These are phyloP conservation scores for Sphagnum magellanicum DNA, from an alignment of 228 moss, liverwort and hornwort species.

Conservation along the genomic window DNA sequence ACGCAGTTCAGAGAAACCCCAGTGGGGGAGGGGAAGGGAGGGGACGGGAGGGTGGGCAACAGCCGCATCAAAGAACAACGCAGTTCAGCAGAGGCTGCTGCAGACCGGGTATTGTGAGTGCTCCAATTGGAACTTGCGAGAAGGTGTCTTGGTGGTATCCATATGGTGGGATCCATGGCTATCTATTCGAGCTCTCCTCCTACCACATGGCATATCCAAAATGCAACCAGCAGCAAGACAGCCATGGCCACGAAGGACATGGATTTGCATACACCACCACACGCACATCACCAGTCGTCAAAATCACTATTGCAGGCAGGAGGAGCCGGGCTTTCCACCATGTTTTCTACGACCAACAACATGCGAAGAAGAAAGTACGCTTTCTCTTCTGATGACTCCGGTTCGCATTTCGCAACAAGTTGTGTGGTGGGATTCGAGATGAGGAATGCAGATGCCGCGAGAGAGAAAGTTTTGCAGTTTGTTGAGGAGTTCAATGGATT, in stretches of 20 bases:
- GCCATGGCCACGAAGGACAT: slow-evolving; percentile 29
- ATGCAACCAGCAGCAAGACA: slow-evolving; percentile 35
- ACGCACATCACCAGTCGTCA: slow-evolving; percentile 26
- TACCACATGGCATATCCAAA: slow-evolving; percentile 51
- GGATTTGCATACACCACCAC: slow-evolving; percentile 26
- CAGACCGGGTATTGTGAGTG: too few species aligned
- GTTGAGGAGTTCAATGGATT: slow-evolving; percentile 46
- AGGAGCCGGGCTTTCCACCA: slow-evolving; percentile 30
- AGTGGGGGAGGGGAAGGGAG: too few species aligned
- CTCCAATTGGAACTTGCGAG: too few species aligned
- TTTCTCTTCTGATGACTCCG: slow-evolving; percentile 12
- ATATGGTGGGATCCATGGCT: slow-evolving; percentile 22
- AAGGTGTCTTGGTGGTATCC: too few species aligned
- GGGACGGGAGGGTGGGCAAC: too few species aligned
- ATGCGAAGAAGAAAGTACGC: slow-evolving; percentile 30
- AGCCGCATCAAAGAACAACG: too few species aligned
- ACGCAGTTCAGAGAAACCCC: too few species aligned
- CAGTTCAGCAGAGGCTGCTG: too few species aligned
- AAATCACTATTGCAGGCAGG: slow-evolving; percentile 59
- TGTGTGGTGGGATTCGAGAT: slow-evolving; percentile 48
- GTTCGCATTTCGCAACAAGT: slow-evolving; percentile 39
- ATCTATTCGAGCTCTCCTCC: slow-evolving; percentile 89
- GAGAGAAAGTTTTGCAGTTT: slow-evolving; percentile 49
- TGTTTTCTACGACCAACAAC: slow-evolving; percentile 38
- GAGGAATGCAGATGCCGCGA: slow-evolving; percentile 35